Evolutionary conservation across 169 alveolate genomes (phyloP), one percentile per base, ranked within the genome.

Genomic region (Plasmodium falciparum): DNA sequence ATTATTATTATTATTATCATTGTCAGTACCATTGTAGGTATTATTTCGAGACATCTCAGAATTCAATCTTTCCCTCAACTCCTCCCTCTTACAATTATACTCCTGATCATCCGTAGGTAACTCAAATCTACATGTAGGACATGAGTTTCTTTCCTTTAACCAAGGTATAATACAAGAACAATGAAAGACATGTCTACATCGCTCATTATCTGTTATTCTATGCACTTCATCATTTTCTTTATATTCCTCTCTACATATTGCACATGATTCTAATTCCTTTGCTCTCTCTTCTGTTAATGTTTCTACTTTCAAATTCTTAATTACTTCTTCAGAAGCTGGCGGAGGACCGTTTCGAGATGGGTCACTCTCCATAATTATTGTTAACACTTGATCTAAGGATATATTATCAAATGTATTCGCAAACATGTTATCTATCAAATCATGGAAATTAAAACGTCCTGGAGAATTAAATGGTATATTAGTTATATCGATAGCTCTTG

Each of bases 91-190:
- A 20, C 90, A 83, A 89, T 97, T 97, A 94, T 96, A 97, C 47
- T 92, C 96, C n/a, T 93, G 97, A 95, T 97, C 98, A 89, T 97
- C 99, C 2, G 99, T 96, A 0, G 98, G 98, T 69, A 98, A 94
- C 86, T 98, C 99, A 86, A 88, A 96, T 89, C 99, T 96, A 90
- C 99, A 98, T 26, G 97, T 98, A 8, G 99, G 99, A 61, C 99
- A 98, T 22, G 99, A 95, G 88, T 97, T 97, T 86, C 97, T 98
- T 85, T 96, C 97, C 74, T 96, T 93, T 59, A 97, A 94, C 99
- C 99, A 98, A n/a, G 99, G 99, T 20, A 95, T 73, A 50, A 98
- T 92, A 74, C 99, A 98, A 69, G 96, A 96, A 24, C 93, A 95
- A 93, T 98, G 99, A 92, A 97, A 98, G 45, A 94, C 93, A 90